Evolutionary conservation across 1,284 basidiomycete species (phyloP).

Genomic region (Trametes versicolor): DNA sequence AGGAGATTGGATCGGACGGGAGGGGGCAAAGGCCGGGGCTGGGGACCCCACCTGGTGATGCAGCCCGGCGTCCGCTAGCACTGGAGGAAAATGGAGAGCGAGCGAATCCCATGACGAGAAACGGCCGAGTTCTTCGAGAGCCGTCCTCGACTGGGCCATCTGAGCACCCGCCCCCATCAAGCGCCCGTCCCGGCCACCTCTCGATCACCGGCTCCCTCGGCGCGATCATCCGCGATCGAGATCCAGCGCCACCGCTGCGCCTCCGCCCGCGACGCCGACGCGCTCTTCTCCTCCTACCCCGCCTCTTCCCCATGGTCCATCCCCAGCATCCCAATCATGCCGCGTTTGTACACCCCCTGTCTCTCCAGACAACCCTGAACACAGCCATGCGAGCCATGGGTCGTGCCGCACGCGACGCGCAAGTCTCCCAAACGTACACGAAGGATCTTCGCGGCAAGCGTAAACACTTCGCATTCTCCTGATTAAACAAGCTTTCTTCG

Average conservation of each 20-base stretch:
- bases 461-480: not conserved
- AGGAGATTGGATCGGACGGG: constrained; percentile 11
- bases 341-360: not conserved
- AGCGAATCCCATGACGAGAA: constrained; percentile 24
- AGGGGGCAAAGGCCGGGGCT: constrained; percentile 12
- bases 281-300: not conserved
- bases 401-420: not conserved
- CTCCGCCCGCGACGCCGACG: not conserved
- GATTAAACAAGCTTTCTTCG: constrained; percentile 4
- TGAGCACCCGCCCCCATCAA: constrained; percentile 10
- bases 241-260: constrained; percentile 18
- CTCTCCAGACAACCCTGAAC: not conserved
- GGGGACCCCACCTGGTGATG: constrained; percentile 18
- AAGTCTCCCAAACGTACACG: not conserved
- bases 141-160: constrained; percentile 7
- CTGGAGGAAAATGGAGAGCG: constrained; percentile 5
- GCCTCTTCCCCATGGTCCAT: constrained; percentile 15
- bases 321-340: not conserved
- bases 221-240: constrained; percentile 18
- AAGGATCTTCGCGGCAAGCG: not conserved
- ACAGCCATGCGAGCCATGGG: not conserved
- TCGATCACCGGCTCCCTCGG: constrained; percentile 18
- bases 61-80: constrained; percentile 3
- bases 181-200: constrained; percentile 10
- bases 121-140: not conserved